Conservation (phyloP, 495 filamentous ascomycete genomes). For the Sphaerosporella brunnea region DNA sequence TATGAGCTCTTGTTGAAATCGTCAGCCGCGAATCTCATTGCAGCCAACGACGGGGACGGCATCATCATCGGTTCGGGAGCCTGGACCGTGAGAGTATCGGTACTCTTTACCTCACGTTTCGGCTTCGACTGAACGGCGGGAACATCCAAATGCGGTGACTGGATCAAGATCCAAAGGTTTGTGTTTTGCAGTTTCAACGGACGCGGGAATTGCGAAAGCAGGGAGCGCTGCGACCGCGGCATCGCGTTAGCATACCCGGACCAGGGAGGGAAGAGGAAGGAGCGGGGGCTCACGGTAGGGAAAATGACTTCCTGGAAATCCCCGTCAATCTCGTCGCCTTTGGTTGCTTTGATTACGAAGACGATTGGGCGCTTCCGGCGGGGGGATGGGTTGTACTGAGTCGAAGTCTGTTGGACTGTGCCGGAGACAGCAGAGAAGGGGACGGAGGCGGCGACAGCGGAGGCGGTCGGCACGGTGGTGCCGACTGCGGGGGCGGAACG, state of each 20-base stretch:
- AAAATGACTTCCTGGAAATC: slow-evolving; percentile 18
- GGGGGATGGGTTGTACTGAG: slow-evolving; percentile 14
- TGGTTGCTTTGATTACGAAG: slow-evolving; percentile 19
- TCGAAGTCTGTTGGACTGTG: background rate
- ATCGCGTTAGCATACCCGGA: background rate
- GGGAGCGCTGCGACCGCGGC: slow-evolving; percentile 8
- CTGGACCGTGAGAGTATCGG: background rate
- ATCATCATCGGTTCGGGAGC: background rate
- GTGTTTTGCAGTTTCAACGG: slow-evolving; percentile 14
- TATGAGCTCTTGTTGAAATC: slow-evolving; percentile 1
- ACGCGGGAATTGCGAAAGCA: slow-evolving; percentile 16
- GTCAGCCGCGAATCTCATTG: background rate
- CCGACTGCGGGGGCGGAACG: too few relatives aligned
- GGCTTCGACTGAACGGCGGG: background rate
- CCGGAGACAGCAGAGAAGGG: background rate
- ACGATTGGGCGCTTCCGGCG: slow-evolving; percentile 13
- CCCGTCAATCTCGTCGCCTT: slow-evolving; percentile 18
- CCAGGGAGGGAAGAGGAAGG: background rate
- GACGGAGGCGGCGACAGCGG: background rate
- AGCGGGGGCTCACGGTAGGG: slow-evolving; percentile 12
- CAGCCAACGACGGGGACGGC: slow-evolving; percentile 3
- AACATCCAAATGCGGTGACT: slow-evolving; percentile 14
- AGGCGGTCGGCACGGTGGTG: slow-evolving; percentile 1
- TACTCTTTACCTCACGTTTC: background rate
- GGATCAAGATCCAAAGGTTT: slow-evolving; percentile 18